These are phyloP conservation scores for Venturia effusa DNA, from an alignment of 2,329 filamentous ascomycete genomes.

Conservation along the genomic window DNA sequence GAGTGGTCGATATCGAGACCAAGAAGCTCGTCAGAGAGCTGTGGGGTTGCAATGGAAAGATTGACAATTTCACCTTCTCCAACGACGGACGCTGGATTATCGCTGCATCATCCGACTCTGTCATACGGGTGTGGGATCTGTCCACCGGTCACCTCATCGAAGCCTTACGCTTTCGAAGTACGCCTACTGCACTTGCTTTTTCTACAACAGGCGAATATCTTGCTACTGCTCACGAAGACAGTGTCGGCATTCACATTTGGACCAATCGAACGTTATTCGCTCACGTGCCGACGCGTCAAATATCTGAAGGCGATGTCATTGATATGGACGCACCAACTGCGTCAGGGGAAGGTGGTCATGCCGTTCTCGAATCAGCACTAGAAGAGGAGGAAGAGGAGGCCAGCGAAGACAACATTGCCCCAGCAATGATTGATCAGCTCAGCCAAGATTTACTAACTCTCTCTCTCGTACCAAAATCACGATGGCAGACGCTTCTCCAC, in stretches of 20 bases:
- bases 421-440: slow-evolving; percentile 60
- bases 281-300: slow-evolving; percentile 74
- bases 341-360: slow-evolving; percentile 71
- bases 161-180: slow-evolving; percentile 66
- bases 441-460: slow-evolving; percentile 75
- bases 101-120: slow-evolving; percentile 68
- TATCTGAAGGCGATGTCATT: slow-evolving; percentile 64
- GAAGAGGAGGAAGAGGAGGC: slow-evolving; percentile 41
- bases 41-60: slow-evolving; percentile 50
- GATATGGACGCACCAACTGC: slow-evolving; percentile 56
- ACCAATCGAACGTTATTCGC: slow-evolving; percentile 88
- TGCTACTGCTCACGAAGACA: slow-evolving; percentile 74
- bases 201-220: slow-evolving; percentile 86
- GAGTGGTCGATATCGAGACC: slow-evolving; percentile 83
- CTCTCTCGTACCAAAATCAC: slow-evolving; percentile 76
- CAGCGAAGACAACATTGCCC: slow-evolving; percentile 26
- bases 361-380: slow-evolving; percentile 66
- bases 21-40: slow-evolving; percentile 87
- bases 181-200: slow-evolving; percentile 78
- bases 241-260: slow-evolving; percentile 88
- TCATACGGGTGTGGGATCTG: slow-evolving; percentile 85
- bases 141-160: slow-evolving; percentile 94
- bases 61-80: slow-evolving; percentile 49
- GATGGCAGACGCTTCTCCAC: slow-evolving; percentile 91
- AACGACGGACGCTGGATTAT: slow-evolving; percentile 90